Percentiles rank a stretch among this genome's conserved stretches.
phyloP scores from a whole-genome alignment of 768 basidiomycete species.

The Pisolithus orientalis region DNA sequence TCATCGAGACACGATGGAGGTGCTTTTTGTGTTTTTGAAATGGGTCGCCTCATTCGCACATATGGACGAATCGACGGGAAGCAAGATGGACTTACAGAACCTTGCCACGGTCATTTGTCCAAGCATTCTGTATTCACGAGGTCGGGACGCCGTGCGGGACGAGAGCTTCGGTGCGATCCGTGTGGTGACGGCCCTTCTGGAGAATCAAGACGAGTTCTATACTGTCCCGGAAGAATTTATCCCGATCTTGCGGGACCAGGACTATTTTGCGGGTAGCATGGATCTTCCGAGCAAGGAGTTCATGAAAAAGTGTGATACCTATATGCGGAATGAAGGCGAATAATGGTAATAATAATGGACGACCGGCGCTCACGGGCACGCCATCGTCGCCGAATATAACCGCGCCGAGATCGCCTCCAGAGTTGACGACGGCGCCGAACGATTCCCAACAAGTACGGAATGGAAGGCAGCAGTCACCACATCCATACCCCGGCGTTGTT shows the following conservation, averaged over 20 bases:
- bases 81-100: slow-evolving; percentile 96
- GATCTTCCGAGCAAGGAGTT: slow-evolving; percentile 94
- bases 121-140: slow-evolving; percentile 91
- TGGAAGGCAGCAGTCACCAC: slow-evolving; percentile 35
- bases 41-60: slow-evolving; percentile 99
- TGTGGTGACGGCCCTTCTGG: slow-evolving; percentile 80
- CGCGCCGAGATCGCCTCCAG: slow-evolving; percentile 29
- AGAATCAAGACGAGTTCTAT: slow-evolving; percentile 94
- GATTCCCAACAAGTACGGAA: slow-evolving; percentile 30
- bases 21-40: slow-evolving; percentile 95
- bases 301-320: slow-evolving; percentile 91
- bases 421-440: slow-evolving; percentile 36
- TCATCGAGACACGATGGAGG: slow-evolving; percentile 96
- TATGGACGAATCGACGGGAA: slow-evolving; percentile 93
- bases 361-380: slow-evolving; percentile 33
- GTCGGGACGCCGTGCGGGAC: slow-evolving; percentile 80
- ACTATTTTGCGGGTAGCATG: slow-evolving; percentile 81
- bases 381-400: slow-evolving; percentile 19
- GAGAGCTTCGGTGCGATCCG: slow-evolving; percentile 88
- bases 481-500: slow-evolving; percentile 32
- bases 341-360: slow-evolving; percentile 32
- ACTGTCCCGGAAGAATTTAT: slow-evolving; percentile 89
- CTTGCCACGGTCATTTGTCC: slow-evolving; percentile 96
- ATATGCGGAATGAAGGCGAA: slow-evolving; percentile 63
- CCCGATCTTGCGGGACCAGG: slow-evolving; percentile 82